Percentiles rank a stretch among this genome's conserved stretches.
Conservation (phyloP, 257 asterid genomes). For the Hygrophila difformis region DNA sequence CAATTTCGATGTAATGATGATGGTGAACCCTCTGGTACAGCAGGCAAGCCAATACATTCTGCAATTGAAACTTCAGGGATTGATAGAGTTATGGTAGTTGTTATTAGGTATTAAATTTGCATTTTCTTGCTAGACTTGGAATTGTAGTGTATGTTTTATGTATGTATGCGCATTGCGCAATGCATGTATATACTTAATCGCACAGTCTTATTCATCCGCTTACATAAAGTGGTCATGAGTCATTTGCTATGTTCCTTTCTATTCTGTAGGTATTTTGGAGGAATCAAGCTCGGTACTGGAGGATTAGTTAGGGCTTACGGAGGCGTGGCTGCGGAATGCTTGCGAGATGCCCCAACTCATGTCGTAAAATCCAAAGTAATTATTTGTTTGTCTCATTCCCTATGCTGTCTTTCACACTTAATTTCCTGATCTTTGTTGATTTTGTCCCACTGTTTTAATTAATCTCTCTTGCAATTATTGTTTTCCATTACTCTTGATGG, state of each 20-base stretch:
- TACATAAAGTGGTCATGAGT: no score
- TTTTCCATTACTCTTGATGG: no score
- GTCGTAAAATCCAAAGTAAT: slow-evolving; percentile 72
- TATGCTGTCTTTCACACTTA: no score
- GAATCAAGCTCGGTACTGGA: slow-evolving; percentile 97
- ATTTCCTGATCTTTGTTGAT: no score
- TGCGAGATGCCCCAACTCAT: slow-evolving; percentile 30
- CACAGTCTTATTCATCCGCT: no score
- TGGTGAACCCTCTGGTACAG: slow-evolving; percentile 98
- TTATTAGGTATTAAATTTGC: slow-evolving; percentile 63
- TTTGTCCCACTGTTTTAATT: no score
- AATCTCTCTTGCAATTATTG: no score
- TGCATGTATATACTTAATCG: no score
- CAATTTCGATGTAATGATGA: slow-evolving; percentile 83
- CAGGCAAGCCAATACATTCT: slow-evolving; percentile 89
- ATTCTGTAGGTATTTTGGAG: slow-evolving; percentile 67
- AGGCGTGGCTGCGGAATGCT: slow-evolving; percentile 83
- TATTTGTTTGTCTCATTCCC: no score
- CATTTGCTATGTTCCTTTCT: slow-evolving; percentile 7
- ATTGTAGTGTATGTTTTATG: background rate
- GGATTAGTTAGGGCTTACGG: slow-evolving; percentile 97
- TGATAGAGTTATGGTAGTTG: slow-evolving; percentile 90
- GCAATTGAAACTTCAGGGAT: slow-evolving; percentile 78
- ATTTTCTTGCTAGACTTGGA: no score
- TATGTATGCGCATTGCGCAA: no score